phyloP scores from a whole-genome alignment of 192 early-diverging fungal species.

The Chytriomyces sp. region DNA sequence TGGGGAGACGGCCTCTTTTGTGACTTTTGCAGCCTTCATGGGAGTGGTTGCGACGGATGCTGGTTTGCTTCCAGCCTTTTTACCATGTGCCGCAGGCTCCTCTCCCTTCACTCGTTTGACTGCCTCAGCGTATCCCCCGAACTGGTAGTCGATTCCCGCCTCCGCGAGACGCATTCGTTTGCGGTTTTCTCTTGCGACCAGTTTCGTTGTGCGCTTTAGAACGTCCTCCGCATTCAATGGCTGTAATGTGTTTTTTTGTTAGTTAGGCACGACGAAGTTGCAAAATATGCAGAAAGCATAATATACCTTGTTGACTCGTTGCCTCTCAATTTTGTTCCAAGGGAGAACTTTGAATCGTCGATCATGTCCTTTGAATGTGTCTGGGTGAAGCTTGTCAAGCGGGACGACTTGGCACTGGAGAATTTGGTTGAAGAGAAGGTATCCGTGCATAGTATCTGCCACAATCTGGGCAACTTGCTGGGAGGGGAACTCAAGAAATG shows the following conservation, averaged over 20 bases:
- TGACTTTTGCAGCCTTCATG: too few species aligned
- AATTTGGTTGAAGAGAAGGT: constrained; percentile 33
- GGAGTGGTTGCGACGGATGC: too few species aligned
- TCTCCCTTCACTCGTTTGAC: neutral
- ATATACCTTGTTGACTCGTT: constrained; percentile 74
- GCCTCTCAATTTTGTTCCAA: constrained; percentile 60
- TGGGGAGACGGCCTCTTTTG: neutral
- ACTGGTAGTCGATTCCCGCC: constrained; percentile 87
- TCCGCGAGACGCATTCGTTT: constrained; percentile 67
- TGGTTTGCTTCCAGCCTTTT: neutral
- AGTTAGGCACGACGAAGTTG: too few species aligned
- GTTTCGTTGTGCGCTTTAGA: constrained; percentile 46
- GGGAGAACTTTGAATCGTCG: constrained; percentile 70
- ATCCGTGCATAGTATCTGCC: constrained; percentile 87
- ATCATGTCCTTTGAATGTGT: constrained; percentile 75
- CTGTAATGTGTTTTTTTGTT: constrained; percentile 27
- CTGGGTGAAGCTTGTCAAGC: constrained; percentile 71
- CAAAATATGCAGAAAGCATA: too few species aligned
- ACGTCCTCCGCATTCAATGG: constrained; percentile 59
- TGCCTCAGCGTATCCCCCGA: constrained; percentile 64
- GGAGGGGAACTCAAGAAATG: constrained; percentile 88
- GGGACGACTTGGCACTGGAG: constrained; percentile 61
- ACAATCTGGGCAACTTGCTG: constrained; percentile 86
- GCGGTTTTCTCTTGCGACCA: constrained; percentile 64
- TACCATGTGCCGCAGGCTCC: neutral